phyloP scores from a whole-genome alignment of 2,329 filamentous ascomycete species.

The Penicillium griseofulvum region DNA sequence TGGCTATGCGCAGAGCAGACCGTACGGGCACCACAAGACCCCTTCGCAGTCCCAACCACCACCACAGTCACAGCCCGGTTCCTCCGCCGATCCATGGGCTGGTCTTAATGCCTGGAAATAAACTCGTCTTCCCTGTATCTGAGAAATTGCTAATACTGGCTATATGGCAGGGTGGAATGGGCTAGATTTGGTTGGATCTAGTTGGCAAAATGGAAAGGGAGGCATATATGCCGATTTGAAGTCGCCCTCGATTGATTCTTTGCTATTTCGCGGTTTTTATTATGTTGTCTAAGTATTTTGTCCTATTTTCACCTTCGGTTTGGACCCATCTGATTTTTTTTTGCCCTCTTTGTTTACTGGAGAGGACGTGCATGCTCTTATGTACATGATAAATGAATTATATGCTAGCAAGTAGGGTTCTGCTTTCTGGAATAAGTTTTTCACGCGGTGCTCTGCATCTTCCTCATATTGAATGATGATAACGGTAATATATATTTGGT shows the following conservation, averaged over 20 bases:
- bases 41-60: slow-evolving; percentile 38
- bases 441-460: neutral
- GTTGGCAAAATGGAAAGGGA: neutral
- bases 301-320: neutral
- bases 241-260: neutral
- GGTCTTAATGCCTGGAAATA: slow-evolving; percentile 69
- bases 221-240: slow-evolving; percentile 8
- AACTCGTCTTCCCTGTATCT: neutral
- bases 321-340: neutral
- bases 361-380: slow-evolving; percentile 1
- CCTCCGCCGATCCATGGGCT: slow-evolving; percentile 63
- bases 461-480: neutral
- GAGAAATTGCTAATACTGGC: neutral
- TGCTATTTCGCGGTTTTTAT: neutral
- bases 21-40: slow-evolving; percentile 39
- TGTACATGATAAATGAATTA: slow-evolving; percentile 13
- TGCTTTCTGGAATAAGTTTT: neutral
- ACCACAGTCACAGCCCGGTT: slow-evolving; percentile 27
- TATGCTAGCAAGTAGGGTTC: slow-evolving; percentile 1
- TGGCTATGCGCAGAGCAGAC: slow-evolving; percentile 54
- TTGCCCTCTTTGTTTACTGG: neutral
- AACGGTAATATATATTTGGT: neutral
- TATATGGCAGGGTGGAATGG: neutral
- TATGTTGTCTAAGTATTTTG: neutral
- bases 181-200: neutral